Percentiles rank a stretch among this genome's conserved stretches.
phyloP scores from a whole-genome alignment of 306 rosid genomes.

The Ochetophila trinervis region DNA sequence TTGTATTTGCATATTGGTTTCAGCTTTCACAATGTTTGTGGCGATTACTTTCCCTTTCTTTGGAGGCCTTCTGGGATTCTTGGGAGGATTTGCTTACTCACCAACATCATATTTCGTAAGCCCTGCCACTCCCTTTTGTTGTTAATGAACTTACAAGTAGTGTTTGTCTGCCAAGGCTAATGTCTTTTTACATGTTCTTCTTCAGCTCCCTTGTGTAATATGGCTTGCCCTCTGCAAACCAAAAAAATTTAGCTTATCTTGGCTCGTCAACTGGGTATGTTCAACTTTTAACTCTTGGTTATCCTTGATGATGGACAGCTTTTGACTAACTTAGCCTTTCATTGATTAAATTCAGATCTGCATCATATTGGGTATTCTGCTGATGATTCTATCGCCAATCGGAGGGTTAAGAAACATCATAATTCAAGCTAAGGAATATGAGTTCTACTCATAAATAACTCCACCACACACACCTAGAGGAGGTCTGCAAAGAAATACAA shows the following conservation, averaged over 20 bases:
- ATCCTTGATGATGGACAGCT: not conserved
- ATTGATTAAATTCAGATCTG: constrained; percentile 42
- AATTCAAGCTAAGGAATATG: constrained; percentile 46
- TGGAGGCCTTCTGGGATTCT: constrained; percentile 57
- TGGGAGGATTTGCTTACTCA: constrained; percentile 80
- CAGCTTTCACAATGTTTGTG: constrained; percentile 69
- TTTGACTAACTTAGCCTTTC: not conserved
- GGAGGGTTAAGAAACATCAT: constrained; percentile 64
- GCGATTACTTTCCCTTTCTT: constrained; percentile 74
- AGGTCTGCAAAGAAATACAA: too few relatives aligned
- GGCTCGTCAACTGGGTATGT: constrained; percentile 73
- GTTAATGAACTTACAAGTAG: not conserved
- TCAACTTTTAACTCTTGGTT: not conserved
- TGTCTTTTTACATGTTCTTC: not conserved
- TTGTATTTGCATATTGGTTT: constrained; percentile 8
- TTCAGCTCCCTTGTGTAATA: constrained; percentile 68
- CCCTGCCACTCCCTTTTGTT: not conserved
- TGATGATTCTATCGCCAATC: constrained; percentile 63
- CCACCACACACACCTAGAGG: too few relatives aligned
- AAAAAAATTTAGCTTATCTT: constrained; percentile 46
- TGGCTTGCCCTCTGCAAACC: constrained; percentile 72
- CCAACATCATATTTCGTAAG: constrained; percentile 75
- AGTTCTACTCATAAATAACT: constrained; percentile 35
- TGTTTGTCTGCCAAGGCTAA: not conserved
- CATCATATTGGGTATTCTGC: constrained; percentile 53